Evolutionary conservation across 2,329 filamentous ascomycete species (phyloP), one percentile per base, ranked within the genome.

Genomic region (Fusarium brevicatenulatum): DNA sequence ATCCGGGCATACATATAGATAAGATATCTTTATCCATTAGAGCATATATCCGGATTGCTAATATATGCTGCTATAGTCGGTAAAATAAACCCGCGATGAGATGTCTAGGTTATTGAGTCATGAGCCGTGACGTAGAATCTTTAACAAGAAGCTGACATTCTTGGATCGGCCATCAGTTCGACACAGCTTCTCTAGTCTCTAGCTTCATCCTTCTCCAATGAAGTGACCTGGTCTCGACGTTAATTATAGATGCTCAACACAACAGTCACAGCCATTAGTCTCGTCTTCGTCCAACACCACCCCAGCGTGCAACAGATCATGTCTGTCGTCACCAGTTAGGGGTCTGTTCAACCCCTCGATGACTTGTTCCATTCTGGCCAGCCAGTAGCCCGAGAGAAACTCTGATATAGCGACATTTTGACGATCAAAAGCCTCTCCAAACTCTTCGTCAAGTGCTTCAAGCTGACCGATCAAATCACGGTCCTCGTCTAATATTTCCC

Each of bases 281-380:
- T n/a, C n/a, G n/a, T n/a, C n/a, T n/a, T n/a, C n/a, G n/a, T n/a
- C n/a, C n/a, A 58, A 32, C 13, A 49, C 6, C 0, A 63, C 52
- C 0, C 52, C 60, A 0, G n/a, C 12, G 1, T 9, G 23, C 7
- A 11, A 9, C 1, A 63, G 7, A 5, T 9, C 0, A 7, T 9
- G 4, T 28, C 9, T 57, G 1, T 37, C 18, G 0, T 34, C 7
- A 21, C 16, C 5, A 18, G 7, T 0, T 1, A 60, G 15, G 1
- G 57, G 57, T 4, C 9, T 60, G 1, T 7, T 5, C 8, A 58
- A 36, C 0, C 11, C 13, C 2, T 0, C 2, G 7, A 28, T 1
- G 4, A 55, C 23, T 2, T 56, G 5, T 12, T 18, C 4, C 12
- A 63, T 63, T 30, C 42, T 66, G 4, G 9, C 16, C 0, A 21